phyloP scores from a whole-genome alignment of 352 stramenopile genomes.

The Globisporangium viniferum region DNA sequence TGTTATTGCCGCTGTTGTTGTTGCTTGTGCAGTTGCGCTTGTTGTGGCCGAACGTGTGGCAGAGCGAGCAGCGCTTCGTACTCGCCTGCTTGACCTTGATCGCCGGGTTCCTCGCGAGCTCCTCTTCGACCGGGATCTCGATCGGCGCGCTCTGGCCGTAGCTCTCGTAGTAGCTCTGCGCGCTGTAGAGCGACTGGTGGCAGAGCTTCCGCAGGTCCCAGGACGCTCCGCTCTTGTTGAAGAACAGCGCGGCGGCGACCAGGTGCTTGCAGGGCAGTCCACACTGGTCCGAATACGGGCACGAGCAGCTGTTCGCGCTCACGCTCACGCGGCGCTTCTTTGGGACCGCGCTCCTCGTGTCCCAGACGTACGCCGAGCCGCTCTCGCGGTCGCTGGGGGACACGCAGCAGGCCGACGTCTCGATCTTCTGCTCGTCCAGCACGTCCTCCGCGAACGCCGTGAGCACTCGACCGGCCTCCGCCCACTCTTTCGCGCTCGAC shows the following conservation, averaged over 20 bases:
- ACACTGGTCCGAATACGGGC: conserved; percentile 29
- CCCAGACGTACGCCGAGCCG: conserved; percentile 38
- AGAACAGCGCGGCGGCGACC: conserved; percentile 30
- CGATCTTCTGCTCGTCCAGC: conserved; percentile 23
- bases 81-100: conserved; percentile 17
- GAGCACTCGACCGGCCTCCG: no score
- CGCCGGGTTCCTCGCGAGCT: conserved; percentile 31
- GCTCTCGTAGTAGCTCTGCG: no score
- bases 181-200: no score
- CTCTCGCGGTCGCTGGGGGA: conserved; percentile 36
- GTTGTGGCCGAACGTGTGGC: conserved; percentile 38
- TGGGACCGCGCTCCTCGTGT: conserved; percentile 21
- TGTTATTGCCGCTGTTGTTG: no score
- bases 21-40: conserved; percentile 34
- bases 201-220: no score
- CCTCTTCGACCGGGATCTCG: conserved; percentile 40
- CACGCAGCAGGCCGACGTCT: conserved; percentile 31
- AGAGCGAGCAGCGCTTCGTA: conserved; percentile 34
- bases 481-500: conserved; percentile 21
- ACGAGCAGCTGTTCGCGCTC: conserved; percentile 32
- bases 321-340: conserved; percentile 44
- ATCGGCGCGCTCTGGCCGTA: not conserved
- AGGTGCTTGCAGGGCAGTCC: conserved; percentile 43
- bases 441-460: not conserved
- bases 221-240: conserved; percentile 19